Evolutionary conservation across 2,329 filamentous ascomycete genomes (phyloP), one percentile per base, ranked within the genome.

Genomic region (Aspergillus ochraceoroseus): DNA sequence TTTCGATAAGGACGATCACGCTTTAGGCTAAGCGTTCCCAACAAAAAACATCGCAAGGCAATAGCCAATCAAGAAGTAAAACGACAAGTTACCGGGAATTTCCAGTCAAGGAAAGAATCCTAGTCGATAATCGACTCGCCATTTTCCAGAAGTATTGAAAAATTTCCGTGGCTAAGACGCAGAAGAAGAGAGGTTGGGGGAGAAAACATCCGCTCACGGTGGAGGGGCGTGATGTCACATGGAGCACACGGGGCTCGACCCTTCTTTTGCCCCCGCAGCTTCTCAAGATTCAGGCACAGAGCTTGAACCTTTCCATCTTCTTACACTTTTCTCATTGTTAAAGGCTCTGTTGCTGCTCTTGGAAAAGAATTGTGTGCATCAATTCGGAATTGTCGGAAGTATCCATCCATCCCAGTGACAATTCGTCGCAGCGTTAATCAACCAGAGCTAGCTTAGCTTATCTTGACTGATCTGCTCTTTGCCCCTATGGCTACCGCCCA

Each of bases 221-320:
- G 4, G 15, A 23, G 28, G 14, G 39, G 39, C 25, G 44, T 46
- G 44, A 46, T 46, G 44, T 46, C 44, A 46, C 42, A 31, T 31
- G 13, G 22, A 32, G 29, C 20, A 32, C 37, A 32, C 37, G 38
- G 38, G 33, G 20, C 20, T 22, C 20, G 20, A 22, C 20, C 20
- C 9, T 30, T 30, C 31, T 30, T 30, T 23, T 13, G 13, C 31
- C 28, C 35, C 32, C 32, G 9, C 12, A 15, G 9, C 22, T 8
- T 9, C 25, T 25, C 22, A 30, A 40, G 38, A 31, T 22, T 33
- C 30, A 22, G 19, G n/a, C n/a, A 18, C 5, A 34, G 31, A 18
- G 17, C 38, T 40, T 25, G 38, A 48, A 38, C 30, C 32, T 27
- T 22, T 30, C 32, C 22, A 15, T 6, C 25, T 38, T 23, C 27